These are phyloP conservation scores for Pyricularia pennisetigena DNA, from an alignment of 2,329 filamentous ascomycete species.

Conservation along the genomic window DNA sequence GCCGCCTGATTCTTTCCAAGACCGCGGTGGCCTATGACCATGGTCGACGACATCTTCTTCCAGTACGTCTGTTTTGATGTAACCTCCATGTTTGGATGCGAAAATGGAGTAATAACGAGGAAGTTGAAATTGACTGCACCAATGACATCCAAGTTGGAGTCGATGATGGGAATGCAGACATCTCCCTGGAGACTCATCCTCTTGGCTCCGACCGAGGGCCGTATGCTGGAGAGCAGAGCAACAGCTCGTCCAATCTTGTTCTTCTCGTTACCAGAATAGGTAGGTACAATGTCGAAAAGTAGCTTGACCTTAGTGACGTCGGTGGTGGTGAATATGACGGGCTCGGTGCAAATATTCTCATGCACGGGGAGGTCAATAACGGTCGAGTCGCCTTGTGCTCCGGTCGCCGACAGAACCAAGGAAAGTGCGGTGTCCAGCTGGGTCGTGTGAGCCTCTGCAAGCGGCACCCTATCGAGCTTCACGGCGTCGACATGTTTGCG, in stretches of 20 bases:
- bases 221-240: slow-evolving; percentile 77
- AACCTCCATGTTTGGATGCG: slow-evolving; percentile 87
- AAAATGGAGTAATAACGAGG: slow-evolving; percentile 86
- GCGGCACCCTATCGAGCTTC: slow-evolving; percentile 76
- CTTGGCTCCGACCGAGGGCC: slow-evolving; percentile 71
- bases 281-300: slow-evolving; percentile 90
- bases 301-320: slow-evolving; percentile 78
- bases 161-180: slow-evolving; percentile 82
- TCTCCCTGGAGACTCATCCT: slow-evolving; percentile 91
- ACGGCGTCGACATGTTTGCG: slow-evolving; percentile 74
- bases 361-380: slow-evolving; percentile 89
- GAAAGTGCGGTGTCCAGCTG: slow-evolving; percentile 92
- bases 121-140: slow-evolving; percentile 97
- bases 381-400: slow-evolving; percentile 76
- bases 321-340: slow-evolving; percentile 75
- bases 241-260: slow-evolving; percentile 84
- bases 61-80: slow-evolving; percentile 90
- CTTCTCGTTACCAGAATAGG: slow-evolving; percentile 83
- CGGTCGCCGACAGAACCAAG: slow-evolving; percentile 77
- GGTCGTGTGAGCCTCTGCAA: slow-evolving; percentile 81
- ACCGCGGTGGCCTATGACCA: slow-evolving; percentile 65
- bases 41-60: slow-evolving; percentile 84
- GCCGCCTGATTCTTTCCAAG: slow-evolving; percentile 83
- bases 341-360: slow-evolving; percentile 87
- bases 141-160: slow-evolving; percentile 78